Evolutionary conservation across 805 yeast genomes (phyloP).

Genomic region (Yarrowia phangngaensis): DNA sequence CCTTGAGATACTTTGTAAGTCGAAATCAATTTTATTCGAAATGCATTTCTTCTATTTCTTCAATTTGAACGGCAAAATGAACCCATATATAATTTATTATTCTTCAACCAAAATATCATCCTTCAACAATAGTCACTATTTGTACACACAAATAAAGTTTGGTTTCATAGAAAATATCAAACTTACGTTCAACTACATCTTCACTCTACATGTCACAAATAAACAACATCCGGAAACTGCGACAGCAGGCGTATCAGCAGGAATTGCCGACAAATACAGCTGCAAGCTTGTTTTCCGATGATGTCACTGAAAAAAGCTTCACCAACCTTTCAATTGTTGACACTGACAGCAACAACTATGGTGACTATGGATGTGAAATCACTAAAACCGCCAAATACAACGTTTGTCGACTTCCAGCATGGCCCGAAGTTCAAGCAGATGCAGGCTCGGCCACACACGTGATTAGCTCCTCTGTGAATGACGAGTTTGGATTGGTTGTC

Average conservation of each 20-base stretch:
- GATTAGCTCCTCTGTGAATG: slow-evolving; percentile 44
- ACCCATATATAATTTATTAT: too few relatives aligned
- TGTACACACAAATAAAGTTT: too few relatives aligned
- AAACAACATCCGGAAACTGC: slow-evolving; percentile 1
- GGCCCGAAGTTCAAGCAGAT: slow-evolving; percentile 44
- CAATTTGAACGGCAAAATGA: too few relatives aligned
- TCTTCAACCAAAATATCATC: too few relatives aligned
- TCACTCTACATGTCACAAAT: slow-evolving; percentile 24
- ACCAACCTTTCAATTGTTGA: slow-evolving; percentile 21
- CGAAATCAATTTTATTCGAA: too few relatives aligned
- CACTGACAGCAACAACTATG: background rate
- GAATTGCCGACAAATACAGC: slow-evolving; percentile 4
- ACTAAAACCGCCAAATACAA: slow-evolving; percentile 57
- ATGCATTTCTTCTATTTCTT: too few relatives aligned
- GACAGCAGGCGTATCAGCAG: slow-evolving; percentile 8
- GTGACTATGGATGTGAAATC: slow-evolving; percentile 45
- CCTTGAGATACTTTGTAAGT: too few relatives aligned
- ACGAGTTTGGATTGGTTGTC: slow-evolving; percentile 50
- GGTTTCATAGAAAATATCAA: too few relatives aligned
- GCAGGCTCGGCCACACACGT: slow-evolving; percentile 2
- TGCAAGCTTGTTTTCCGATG: slow-evolving; percentile 19
- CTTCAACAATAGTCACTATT: too few relatives aligned
- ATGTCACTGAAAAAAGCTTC: slow-evolving; percentile 8
- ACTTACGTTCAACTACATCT: too few relatives aligned
- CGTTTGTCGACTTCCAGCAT: slow-evolving; percentile 54